Base-by-base conservation (phyloP, 1,139 yeast species). In the Taphrina populina region DNA sequence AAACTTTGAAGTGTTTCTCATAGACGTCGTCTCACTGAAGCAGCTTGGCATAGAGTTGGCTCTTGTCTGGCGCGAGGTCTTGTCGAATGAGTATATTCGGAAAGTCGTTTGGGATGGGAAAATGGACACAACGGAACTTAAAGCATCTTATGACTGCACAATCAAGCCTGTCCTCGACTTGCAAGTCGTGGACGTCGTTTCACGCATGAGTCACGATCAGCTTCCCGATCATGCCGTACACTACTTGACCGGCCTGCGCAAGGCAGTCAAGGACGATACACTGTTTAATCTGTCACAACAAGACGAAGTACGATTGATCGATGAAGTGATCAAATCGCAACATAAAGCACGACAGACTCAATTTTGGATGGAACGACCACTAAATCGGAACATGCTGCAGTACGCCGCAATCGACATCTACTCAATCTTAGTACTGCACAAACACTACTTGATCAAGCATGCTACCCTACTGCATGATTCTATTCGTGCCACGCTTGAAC, bases 61-160 rank as follows among this genome's bases (percentile, higher is more conserved):
- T 11, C 30, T 11, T 11, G 24, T 26, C 45, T 40, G 45, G 32
- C 33, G 11, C 20, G n/a, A n/a, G n/a, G 27, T 21, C 4, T n/a
- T 27, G 34, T 7, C 34, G 23, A 17, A 27, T 10, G 15, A 6
- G 11, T 23, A 15, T 13, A 27, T 40, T 17, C 24, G 10, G 21
- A 40, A 40, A 13, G 20, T 40, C 6, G 32, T 40, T 10, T 40
- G 45, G 45, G 45, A 40, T 34, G 32, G 45, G 13, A 40, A 40
- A 13, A 40, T 40, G 45, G 45, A 37, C 15, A 21, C 30, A 7
- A 23, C 29, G 21, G 43, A 37, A 11, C 6, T 37, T 8, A 23
- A 21, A 10, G 29, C 21, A 8, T 27, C 29, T 5, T 8, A 29
- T 15, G 11, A 17, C 1, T 4, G 21, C 2, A 21, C 7, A 2